Evolutionary conservation across 2,329 filamentous ascomycete genomes (phyloP), one percentile per base, ranked within the genome.

Genomic region (Dactylella cylindrospora): DNA sequence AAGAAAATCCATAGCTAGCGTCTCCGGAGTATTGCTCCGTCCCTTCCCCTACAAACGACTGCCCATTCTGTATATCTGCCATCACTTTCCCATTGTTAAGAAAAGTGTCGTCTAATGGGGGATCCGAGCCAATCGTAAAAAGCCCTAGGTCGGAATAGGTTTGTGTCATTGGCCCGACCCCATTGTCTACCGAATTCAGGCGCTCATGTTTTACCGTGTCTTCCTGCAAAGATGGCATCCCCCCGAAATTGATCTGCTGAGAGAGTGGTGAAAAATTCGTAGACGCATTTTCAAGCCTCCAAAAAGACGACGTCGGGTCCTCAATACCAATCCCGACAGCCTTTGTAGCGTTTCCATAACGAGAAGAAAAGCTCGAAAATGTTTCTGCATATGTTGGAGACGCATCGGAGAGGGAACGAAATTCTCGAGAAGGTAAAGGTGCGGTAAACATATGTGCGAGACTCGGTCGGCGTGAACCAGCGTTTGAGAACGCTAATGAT

Each of bases 391-490:
- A 62, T 5, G 57, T 62, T 2, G 57, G 57, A 29, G 57, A 62
- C 9, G 57, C 57, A 29, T 62, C 57, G 15, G 57, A 62, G 23
- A 62, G 46, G 8, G 57, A 62, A 13, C 57, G 57, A n/a, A 62
- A 62, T 26, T 62, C 57, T 25, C 57, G 41, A 9, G 57, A 62
- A 22, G 57, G 57, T 9, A 62, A 29, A 5, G 57, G 57, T n/a
- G 49, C 57, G 17, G 53, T 54, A 39, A 67, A 66, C 65, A 68
- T 66, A 22, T 67, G 66, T 32, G 66, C 66, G 22, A 68, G 55
- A 39, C 68, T 68, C 15, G 67, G 38, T 20, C 61, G 57, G 19
- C 67, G 68, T n/a, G 68, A 69, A 35, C 59, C 65, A 5, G 67
- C 65, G 6, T 62, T 67, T 6, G 68, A 68, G 25, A 66, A 67